Percentiles rank a stretch among this genome's conserved stretches.
Evolutionary conservation across 2,329 filamentous ascomycete genomes (phyloP).

Genomic region (Herpotrichia juniperi): DNA sequence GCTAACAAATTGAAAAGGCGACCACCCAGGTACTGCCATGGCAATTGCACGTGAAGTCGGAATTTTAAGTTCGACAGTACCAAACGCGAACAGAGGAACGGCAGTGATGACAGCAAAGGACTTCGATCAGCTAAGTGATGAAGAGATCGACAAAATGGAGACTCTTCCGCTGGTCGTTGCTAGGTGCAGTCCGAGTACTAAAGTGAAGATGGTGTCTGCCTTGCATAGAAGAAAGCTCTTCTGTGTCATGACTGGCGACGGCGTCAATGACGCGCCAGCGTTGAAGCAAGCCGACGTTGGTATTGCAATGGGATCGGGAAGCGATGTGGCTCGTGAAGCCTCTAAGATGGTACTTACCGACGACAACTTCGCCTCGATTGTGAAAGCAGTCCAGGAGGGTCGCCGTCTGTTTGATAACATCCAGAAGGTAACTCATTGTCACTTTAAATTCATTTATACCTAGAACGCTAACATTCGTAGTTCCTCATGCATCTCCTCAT

Average conservation of each 20-base stretch:
- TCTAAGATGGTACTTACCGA: constrained; percentile 50
- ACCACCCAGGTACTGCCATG: constrained; percentile 53
- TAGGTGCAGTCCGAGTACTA: constrained; percentile 54
- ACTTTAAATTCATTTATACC: background rate
- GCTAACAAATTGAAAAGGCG: constrained; percentile 30
- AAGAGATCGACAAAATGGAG: constrained; percentile 50
- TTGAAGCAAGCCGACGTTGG: constrained; percentile 50
- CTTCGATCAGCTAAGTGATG: constrained; percentile 52
- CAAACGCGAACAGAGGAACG: constrained; percentile 21
- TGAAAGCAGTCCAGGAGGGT: constrained; percentile 49
- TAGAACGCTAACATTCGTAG: constrained; percentile 6
- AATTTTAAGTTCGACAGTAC: constrained; percentile 40
- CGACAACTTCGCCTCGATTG: constrained; percentile 50
- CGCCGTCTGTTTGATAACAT: constrained; percentile 50
- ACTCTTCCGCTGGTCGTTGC: constrained; percentile 53
- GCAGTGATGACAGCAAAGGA: constrained; percentile 52
- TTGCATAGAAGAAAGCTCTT: constrained; percentile 45
- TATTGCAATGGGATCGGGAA: constrained; percentile 50
- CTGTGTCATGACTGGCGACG: constrained; percentile 52
- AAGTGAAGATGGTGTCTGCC: constrained; percentile 55
- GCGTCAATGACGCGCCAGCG: constrained; percentile 49
- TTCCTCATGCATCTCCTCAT: constrained; percentile 57
- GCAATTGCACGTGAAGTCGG: constrained; percentile 56
- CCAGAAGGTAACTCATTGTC: constrained; percentile 38
- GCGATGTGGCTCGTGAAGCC: constrained; percentile 49